Evolutionary conservation across 208 protist genomes (phyloP).

Genomic region (Perkinsela sp.): DNA sequence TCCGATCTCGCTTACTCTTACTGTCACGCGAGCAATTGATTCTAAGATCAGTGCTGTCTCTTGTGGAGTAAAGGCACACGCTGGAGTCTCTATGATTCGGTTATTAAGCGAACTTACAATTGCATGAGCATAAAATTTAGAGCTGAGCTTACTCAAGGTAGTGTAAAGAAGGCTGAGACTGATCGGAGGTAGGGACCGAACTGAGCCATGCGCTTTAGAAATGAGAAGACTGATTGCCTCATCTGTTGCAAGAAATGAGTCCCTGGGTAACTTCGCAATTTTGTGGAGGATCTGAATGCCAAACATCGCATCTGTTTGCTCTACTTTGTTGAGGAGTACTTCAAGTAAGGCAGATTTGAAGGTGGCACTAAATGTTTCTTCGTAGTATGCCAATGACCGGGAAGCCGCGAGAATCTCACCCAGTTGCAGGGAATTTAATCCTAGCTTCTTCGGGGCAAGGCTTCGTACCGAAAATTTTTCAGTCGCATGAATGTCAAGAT

Average conservation of each 20-base stretch:
- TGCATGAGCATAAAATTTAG: background rate
- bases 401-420: too few species aligned
- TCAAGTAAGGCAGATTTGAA: background rate
- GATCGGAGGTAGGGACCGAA: background rate
- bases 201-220: background rate
- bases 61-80: background rate
- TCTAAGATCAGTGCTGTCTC: background rate
- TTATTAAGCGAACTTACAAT: background rate
- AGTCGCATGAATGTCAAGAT: too few species aligned
- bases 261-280: background rate
- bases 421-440: too few species aligned
- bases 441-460: too few species aligned
- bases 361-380: background rate
- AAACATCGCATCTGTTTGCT: background rate
- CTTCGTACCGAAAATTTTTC: too few species aligned
- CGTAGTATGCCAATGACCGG: too few species aligned
- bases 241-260: background rate
- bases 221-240: background rate
- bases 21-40: background rate
- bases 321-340: background rate
- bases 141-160: background rate
- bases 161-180: background rate
- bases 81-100: background rate
- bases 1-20: too few species aligned
- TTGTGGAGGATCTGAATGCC: background rate